phyloP scores from a whole-genome alignment of 2,329 filamentous ascomycete genomes.

The Amylocarpus encephaloides region DNA sequence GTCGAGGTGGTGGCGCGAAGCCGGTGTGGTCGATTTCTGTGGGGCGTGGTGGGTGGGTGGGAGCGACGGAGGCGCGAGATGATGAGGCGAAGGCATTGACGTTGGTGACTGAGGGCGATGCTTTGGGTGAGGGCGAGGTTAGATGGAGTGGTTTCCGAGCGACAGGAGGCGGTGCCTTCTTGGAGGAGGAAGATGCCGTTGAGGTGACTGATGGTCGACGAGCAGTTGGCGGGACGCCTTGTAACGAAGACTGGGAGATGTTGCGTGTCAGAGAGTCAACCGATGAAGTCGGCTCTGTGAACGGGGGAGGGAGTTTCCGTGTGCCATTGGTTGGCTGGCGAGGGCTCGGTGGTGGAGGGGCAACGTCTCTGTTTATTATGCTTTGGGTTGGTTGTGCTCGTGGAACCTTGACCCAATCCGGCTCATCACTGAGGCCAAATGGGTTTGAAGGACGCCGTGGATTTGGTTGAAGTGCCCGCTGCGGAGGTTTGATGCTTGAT shows the following conservation, averaged over 20 bases:
- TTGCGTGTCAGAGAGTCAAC: constrained; percentile 13
- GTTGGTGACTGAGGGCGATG: constrained; percentile 17
- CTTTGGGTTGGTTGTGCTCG: constrained; percentile 28
- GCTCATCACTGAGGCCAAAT: constrained; percentile 65
- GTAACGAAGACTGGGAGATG: constrained; percentile 17
- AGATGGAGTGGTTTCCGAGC: constrained; percentile 31
- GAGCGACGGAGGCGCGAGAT: constrained; percentile 6
- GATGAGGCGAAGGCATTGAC: constrained; percentile 12
- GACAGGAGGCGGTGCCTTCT: constrained; percentile 30
- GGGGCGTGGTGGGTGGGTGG: constrained; percentile 11
- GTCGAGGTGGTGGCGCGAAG: constrained; percentile 22
- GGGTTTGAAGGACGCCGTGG: constrained; percentile 73
- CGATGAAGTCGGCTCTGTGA: constrained; percentile 12
- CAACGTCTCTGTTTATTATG: background rate
- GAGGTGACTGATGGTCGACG: constrained; percentile 25
- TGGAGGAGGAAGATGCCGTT: constrained; percentile 23
- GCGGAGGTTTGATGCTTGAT: constrained; percentile 63
- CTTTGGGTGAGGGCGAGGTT: constrained; percentile 18
- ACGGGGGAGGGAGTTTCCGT: constrained; percentile 29
- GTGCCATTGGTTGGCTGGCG: constrained; percentile 14
- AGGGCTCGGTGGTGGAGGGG: constrained; percentile 15
- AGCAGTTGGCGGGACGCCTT: constrained; percentile 10
- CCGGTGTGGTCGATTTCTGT: constrained; percentile 13
- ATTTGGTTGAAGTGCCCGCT: constrained; percentile 59
- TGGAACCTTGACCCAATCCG: constrained; percentile 74